Conservation (phyloP, 805 yeast species). For the Metschnikowia lochheadii region DNA sequence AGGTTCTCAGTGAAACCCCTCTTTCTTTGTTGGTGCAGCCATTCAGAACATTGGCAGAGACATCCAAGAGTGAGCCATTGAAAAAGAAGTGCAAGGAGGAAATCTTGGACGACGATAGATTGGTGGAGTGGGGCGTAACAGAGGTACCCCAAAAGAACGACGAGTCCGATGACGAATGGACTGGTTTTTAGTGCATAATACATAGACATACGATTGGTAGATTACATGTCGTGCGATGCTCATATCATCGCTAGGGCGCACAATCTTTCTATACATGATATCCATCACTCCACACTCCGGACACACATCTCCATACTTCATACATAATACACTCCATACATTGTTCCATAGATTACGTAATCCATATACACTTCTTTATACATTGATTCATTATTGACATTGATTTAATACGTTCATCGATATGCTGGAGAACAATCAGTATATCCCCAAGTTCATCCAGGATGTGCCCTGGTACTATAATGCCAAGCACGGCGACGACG, state of each 20-base stretch:
- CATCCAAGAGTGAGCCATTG: slow-evolving; percentile 56
- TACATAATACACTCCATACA: neutral
- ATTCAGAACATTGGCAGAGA: slow-evolving; percentile 47
- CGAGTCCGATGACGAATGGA: slow-evolving; percentile 24
- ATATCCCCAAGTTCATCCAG: slow-evolving; percentile 39
- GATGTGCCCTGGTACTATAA: slow-evolving; percentile 39
- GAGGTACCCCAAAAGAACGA: slow-evolving; percentile 23
- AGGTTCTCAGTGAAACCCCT: slow-evolving; percentile 47
- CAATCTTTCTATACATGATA: too few species aligned
- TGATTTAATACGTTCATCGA: too few species aligned
- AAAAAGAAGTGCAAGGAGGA: slow-evolving; percentile 63
- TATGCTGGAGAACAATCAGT: slow-evolving; percentile 14
- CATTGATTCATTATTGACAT: too few species aligned
- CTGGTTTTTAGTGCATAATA: slow-evolving; percentile 14
- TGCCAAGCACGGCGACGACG: slow-evolving; percentile 29
- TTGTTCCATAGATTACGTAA: too few species aligned
- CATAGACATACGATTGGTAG: neutral
- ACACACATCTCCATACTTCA: neutral
- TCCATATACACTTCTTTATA: too few species aligned
- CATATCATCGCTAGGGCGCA: neutral
- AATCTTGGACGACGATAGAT: slow-evolving; percentile 59
- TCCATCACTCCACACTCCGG: neutral
- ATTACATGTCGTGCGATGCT: slow-evolving; percentile 2
- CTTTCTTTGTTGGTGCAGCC: slow-evolving; percentile 55
- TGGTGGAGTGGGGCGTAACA: slow-evolving; percentile 59